Evolutionary conservation across 768 basidiomycete species (phyloP).

Genomic region (Lyophyllum atratum): DNA sequence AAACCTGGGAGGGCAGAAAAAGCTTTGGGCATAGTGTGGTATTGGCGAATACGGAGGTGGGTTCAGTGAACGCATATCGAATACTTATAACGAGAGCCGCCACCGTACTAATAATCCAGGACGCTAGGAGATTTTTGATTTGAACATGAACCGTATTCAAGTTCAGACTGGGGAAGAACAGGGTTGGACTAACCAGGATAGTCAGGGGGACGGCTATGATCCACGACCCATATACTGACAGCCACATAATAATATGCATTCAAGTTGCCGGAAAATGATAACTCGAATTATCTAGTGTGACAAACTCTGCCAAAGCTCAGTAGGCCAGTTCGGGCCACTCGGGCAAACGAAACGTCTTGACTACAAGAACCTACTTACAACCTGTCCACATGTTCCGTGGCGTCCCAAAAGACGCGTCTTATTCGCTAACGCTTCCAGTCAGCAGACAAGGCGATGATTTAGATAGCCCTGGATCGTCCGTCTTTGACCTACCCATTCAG

Average conservation of each 20-base stretch:
- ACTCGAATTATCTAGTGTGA: not conserved
- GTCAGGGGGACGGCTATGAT: too few species aligned
- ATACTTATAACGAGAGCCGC: not conserved
- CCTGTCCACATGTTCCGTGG: constrained; percentile 14
- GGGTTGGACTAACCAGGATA: too few species aligned
- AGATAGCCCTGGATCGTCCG: constrained; percentile 70
- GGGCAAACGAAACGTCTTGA: constrained; percentile 4
- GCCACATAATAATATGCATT: too few species aligned
- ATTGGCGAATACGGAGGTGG: not conserved
- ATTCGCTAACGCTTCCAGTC: constrained; percentile 13
- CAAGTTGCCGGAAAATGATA: not conserved
- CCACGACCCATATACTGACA: too few species aligned
- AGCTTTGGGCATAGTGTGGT: constrained; percentile 11
- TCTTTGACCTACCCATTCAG: constrained; percentile 72
- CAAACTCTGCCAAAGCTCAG: not conserved
- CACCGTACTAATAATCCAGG: not conserved
- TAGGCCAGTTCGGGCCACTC: not conserved
- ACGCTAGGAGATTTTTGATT: constrained; percentile 7
- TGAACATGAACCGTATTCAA: too few species aligned
- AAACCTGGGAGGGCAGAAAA: constrained; percentile 65
- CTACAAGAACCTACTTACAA: not conserved
- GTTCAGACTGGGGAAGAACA: not conserved
- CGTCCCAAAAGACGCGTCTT: constrained; percentile 10
- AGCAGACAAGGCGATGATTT: constrained; percentile 7
- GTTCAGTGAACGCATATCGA: not conserved